Base-by-base conservation (phyloP, 1,284 basidiomycete species). In the Lignosus rhinocerotis region DNA sequence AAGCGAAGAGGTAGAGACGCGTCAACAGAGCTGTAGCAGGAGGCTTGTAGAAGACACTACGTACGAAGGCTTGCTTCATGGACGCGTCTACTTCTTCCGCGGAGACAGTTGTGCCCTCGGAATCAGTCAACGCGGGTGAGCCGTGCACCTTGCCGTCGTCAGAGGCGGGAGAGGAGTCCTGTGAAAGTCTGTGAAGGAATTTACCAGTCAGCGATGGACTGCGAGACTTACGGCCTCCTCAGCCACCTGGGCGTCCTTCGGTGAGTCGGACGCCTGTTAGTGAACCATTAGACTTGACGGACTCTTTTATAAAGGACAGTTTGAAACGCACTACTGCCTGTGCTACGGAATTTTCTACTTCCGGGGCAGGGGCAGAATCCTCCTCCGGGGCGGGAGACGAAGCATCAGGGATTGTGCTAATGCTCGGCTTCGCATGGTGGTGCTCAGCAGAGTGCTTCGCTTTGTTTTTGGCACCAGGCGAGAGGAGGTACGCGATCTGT, bases 21-120 rank as follows among this genome's bases (percentile, higher is more conserved):
- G 43, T 45, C 21, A 45, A 19, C 6, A 5, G 1, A 9, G 1
- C 17, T n/a, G 8, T 3, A 8, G 6, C 6, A 12, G 30, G 43
- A 31, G 14, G 9, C n/a, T 16, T 8, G 12, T 10, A 12, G 6
- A 30, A 5, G n/a, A 30, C 11, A 14, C 11, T 39, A 68, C 76
- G 63, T 47, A 76, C 75, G n/a, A 67, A 63, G 2, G 69, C 72
- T 51, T 64, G 66, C 59, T 70, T 66, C 48, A 70, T 61, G n/a
- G 76, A 76, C 42, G 70, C 70, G 51, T 73, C 68, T 53, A 74
- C 59, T 48, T 76, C 75, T 50, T 76, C 67, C 36, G 59, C 65
- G 41, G 76, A 70, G 31, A 68, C 68, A 46, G 64, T 67, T 1
- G 63, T 70, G 21, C 70, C 71, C 53, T 76, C 74, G n/a, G 70